Evolutionary conservation across 768 basidiomycete species (phyloP).

Genomic region (Mycena belliarum): DNA sequence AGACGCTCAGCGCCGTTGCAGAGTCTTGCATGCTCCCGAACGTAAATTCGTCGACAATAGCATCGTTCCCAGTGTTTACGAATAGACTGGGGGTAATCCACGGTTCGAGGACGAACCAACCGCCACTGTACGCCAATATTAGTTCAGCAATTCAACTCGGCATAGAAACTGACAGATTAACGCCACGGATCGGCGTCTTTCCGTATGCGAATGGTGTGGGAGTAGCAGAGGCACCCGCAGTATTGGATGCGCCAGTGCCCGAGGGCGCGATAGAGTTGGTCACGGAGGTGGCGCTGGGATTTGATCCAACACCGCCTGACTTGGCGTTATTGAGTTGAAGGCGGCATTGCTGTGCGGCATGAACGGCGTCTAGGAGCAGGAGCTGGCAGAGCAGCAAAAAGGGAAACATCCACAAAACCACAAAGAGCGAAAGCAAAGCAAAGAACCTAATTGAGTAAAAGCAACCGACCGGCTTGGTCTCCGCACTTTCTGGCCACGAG

Average conservation of each 20-base stretch:
- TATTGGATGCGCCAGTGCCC: neutral
- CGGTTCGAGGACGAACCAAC: conserved; percentile 71
- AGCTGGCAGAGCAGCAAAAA: conserved; percentile 25
- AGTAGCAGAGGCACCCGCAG: neutral
- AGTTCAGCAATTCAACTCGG: neutral
- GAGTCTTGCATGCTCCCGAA: conserved; percentile 54
- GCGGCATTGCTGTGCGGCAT: conserved; percentile 33
- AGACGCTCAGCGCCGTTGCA: conserved; percentile 40
- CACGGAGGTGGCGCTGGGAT: conserved; percentile 2
- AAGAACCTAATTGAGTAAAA: neutral
- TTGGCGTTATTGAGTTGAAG: conserved; percentile 21
- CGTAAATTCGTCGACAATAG: conserved; percentile 63
- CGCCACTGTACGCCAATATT: conserved; percentile 43
- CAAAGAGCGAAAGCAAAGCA: neutral
- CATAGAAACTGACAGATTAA: conserved; percentile 53
- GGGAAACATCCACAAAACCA: conserved; percentile 10
- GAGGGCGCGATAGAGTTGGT: neutral
- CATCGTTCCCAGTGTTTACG: conserved; percentile 55
- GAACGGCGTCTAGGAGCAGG: conserved; percentile 17
- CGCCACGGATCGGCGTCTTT: conserved; percentile 51
- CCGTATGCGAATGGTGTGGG: conserved; percentile 45
- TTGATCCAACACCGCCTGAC: conserved; percentile 5
- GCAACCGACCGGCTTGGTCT: neutral
- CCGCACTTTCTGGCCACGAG: conserved; percentile 9
- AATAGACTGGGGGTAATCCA: conserved; percentile 83